Evolutionary conservation across 495 filamentous ascomycete species (phyloP).

Genomic region (Aspergillus ellipticus): DNA sequence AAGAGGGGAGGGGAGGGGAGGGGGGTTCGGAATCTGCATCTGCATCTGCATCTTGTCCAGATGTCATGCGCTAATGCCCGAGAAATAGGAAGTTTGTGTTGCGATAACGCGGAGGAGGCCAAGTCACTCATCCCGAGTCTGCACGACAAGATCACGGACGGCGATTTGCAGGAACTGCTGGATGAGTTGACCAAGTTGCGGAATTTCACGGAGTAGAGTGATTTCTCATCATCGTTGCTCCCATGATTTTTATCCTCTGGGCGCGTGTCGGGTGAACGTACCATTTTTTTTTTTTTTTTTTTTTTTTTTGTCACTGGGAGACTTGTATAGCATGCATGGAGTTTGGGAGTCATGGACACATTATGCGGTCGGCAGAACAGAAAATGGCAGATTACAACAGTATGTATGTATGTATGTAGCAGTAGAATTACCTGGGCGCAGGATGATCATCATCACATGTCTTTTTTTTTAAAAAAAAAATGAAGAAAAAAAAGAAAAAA

Average conservation of each 20-base stretch:
- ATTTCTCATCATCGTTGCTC: conserved; percentile 2
- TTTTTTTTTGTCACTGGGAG: too few relatives aligned
- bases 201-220: conserved; percentile 47
- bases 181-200: conserved; percentile 84
- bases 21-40: too few relatives aligned
- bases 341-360: conserved; percentile 9
- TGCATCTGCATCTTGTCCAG: too few relatives aligned
- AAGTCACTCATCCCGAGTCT: conserved; percentile 93
- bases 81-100: conserved; percentile 79
- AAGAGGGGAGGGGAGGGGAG: too few relatives aligned
- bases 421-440: too few relatives aligned
- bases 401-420: too few relatives aligned
- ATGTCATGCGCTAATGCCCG: not conserved
- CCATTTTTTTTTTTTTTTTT: not conserved
- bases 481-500: not conserved
- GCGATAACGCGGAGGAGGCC: conserved; percentile 88
- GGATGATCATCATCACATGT: too few relatives aligned
- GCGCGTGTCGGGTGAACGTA: not conserved
- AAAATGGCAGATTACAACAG: not conserved
- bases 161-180: conserved; percentile 78
- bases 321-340: too few relatives aligned
- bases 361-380: not conserved
- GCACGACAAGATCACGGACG: conserved; percentile 80
- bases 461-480: too few relatives aligned
- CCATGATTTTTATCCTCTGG: not conserved